These are phyloP conservation scores for Pseudopithomyces maydicus DNA, from an alignment of 2,329 filamentous ascomycete species.

Conservation along the genomic window DNA sequence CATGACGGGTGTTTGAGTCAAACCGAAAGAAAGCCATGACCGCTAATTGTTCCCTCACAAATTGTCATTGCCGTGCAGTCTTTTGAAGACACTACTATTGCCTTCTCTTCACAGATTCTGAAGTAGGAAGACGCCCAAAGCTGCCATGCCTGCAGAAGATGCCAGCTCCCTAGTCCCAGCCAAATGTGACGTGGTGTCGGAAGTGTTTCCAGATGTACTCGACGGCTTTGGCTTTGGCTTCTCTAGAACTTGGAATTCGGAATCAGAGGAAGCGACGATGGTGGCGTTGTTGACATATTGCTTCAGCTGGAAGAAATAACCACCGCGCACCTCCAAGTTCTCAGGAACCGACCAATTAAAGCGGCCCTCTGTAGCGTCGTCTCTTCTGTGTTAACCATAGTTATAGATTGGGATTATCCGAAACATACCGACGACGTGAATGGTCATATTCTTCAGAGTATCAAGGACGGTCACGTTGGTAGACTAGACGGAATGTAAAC, in stretches of 20 bases:
- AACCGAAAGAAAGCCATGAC: too few species aligned
- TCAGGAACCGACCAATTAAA: not conserved
- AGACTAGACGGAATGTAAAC: not conserved
- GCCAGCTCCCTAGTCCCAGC: not conserved
- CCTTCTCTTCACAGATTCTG: too few species aligned
- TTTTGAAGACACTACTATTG: too few species aligned
- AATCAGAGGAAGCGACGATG: not conserved
- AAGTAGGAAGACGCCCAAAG: not conserved
- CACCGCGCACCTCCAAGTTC: not conserved
- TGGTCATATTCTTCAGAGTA: not conserved
- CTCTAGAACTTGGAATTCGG: slow-evolving; percentile 1
- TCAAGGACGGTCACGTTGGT: not conserved
- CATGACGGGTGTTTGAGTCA: too few species aligned
- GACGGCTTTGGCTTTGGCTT: slow-evolving; percentile 1
- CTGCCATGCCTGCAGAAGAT: not conserved
- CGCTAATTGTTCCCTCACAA: too few species aligned
- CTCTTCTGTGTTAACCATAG: not conserved
- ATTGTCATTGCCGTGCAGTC: too few species aligned
- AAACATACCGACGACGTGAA: not conserved
- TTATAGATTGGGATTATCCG: not conserved
- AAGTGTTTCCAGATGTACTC: not conserved
- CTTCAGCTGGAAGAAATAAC: not conserved
- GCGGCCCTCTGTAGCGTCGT: not conserved
- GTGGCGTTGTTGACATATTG: slow-evolving; percentile 1
- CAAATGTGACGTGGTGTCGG: too few species aligned